These are phyloP conservation scores for Antrodiella citrinella DNA, from an alignment of 768 basidiomycete genomes.

Conservation along the genomic window DNA sequence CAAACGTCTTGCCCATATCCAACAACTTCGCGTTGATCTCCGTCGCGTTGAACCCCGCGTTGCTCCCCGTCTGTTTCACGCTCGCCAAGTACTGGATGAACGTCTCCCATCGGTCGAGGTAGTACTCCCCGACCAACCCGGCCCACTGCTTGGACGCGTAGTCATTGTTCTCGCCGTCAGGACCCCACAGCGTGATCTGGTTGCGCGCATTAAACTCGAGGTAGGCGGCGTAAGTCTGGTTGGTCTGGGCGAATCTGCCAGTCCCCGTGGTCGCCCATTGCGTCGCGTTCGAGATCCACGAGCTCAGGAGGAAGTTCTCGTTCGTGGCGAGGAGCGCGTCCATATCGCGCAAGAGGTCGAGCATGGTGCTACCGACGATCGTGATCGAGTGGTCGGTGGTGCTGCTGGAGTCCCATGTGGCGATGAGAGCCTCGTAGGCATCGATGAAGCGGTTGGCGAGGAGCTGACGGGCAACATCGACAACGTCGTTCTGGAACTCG, in stretches of 20 bases:
- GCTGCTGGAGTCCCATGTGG: slow-evolving; percentile 18
- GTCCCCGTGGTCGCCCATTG: slow-evolving; percentile 18
- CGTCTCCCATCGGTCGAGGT: slow-evolving; percentile 26
- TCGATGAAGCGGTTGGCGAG: slow-evolving; percentile 31
- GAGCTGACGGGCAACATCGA: slow-evolving; percentile 31
- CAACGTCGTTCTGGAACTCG: slow-evolving; percentile 32
- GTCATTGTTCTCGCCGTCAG: slow-evolving; percentile 32
- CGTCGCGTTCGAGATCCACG: slow-evolving; percentile 28
- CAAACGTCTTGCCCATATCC: slow-evolving; percentile 27
- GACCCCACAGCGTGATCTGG: slow-evolving; percentile 38
- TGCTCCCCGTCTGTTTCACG: slow-evolving; percentile 18
- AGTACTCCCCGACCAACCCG: slow-evolving; percentile 31
- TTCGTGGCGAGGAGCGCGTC: slow-evolving; percentile 27
- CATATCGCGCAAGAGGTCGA: slow-evolving; percentile 25
- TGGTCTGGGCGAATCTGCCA: not conserved
- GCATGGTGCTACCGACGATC: slow-evolving; percentile 20
- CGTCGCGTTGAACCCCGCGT: slow-evolving; percentile 21
- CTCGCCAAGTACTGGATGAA: slow-evolving; percentile 27
- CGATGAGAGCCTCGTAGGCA: slow-evolving; percentile 24
- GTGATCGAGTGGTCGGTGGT: slow-evolving; percentile 16
- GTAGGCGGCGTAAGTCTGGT: slow-evolving; percentile 25
- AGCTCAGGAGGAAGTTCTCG: slow-evolving; percentile 25
- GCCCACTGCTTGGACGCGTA: slow-evolving; percentile 38
- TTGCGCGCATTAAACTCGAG: slow-evolving; percentile 33
- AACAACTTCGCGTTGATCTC: slow-evolving; percentile 21